phyloP scores from a whole-genome alignment of 2,329 filamentous ascomycete species.

The Xylariaceae sp. region DNA sequence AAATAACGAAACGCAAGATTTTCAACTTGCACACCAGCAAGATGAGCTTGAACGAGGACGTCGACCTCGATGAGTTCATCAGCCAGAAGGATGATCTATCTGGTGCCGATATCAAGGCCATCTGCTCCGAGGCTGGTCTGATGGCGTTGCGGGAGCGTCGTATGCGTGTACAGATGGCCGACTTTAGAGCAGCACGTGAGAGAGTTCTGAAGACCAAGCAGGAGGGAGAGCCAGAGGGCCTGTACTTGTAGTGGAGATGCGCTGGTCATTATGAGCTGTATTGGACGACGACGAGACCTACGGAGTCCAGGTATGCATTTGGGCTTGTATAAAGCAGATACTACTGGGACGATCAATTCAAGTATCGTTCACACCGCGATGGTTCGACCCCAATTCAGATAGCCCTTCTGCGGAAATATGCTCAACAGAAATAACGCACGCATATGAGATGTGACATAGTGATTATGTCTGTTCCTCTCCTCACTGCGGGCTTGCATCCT shows the following conservation, averaged over 20 bases:
- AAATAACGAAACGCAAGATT: conserved; percentile 96
- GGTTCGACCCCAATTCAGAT: too few relatives aligned
- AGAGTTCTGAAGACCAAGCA: conserved; percentile 97
- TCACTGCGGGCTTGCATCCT: too few relatives aligned
- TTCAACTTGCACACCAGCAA: conserved; percentile 97
- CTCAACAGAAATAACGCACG: too few relatives aligned
- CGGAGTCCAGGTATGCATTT: not conserved
- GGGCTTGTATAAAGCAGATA: not conserved
- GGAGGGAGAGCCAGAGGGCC: conserved; percentile 93
- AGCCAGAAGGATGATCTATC: conserved; percentile 96
- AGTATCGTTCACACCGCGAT: too few relatives aligned
- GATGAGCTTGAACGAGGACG: conserved; percentile 94
- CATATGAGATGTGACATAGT: too few relatives aligned
- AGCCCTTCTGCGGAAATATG: too few relatives aligned
- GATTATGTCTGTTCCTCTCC: too few relatives aligned
- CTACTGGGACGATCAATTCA: too few relatives aligned
- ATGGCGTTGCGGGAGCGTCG: conserved; percentile 90
- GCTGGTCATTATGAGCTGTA: conserved; percentile 3
- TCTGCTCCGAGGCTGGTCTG: conserved; percentile 94
- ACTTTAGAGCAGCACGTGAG: conserved; percentile 90
- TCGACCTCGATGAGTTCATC: conserved; percentile 98
- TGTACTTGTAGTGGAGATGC: conserved; percentile 75
- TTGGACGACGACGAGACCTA: not conserved
- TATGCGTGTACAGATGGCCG: conserved; percentile 98
- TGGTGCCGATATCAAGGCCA: conserved; percentile 97